These are phyloP conservation scores for Ascochyta lentis DNA, from an alignment of 2,329 filamentous ascomycete species.

Conservation along the genomic window DNA sequence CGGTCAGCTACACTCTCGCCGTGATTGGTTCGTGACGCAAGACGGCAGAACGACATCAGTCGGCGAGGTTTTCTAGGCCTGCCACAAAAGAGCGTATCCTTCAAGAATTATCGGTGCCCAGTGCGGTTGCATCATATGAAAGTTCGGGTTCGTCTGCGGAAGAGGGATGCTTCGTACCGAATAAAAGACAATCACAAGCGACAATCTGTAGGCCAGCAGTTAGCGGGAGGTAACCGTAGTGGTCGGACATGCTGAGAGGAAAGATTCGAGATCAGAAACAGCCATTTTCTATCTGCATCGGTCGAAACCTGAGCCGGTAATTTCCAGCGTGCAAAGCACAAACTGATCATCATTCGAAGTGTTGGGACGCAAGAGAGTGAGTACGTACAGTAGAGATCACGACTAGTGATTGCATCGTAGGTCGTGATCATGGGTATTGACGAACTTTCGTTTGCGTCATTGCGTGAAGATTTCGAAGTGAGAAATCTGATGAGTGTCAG, in stretches of 20 bases:
- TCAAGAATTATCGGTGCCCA: conserved; percentile 93
- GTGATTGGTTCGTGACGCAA: not conserved
- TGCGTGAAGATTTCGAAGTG: not conserved
- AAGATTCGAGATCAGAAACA: conserved; percentile 48
- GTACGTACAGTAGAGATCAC: not conserved
- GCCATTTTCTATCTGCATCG: conserved; percentile 50
- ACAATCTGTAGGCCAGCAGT: conserved; percentile 4
- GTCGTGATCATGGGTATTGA: not conserved
- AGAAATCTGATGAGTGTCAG: conserved; percentile 25
- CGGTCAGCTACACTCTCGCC: conserved; percentile 17
- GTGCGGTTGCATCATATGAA: conserved; percentile 85
- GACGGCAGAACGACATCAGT: conserved; percentile 68
- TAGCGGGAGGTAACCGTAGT: conserved; percentile 18
- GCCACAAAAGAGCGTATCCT: conserved; percentile 88
- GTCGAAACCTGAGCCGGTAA: conserved; percentile 53
- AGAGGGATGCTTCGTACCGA: conserved; percentile 37
- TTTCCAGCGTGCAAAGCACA: conserved; percentile 54
- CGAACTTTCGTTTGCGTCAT: not conserved
- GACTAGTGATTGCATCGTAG: not conserved
- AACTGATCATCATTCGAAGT: conserved; percentile 48
- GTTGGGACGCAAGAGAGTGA: not conserved
- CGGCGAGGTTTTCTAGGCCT: conserved; percentile 99
- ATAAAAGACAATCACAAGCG: not conserved
- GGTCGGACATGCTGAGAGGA: not conserved
- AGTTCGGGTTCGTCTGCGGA: conserved; percentile 10